A percentile compares a stretch with the other conserved stretches of the same genome.
These are phyloP conservation scores for Serendipita sp. DNA, from an alignment of 768 basidiomycete species.

Conservation along the genomic window DNA sequence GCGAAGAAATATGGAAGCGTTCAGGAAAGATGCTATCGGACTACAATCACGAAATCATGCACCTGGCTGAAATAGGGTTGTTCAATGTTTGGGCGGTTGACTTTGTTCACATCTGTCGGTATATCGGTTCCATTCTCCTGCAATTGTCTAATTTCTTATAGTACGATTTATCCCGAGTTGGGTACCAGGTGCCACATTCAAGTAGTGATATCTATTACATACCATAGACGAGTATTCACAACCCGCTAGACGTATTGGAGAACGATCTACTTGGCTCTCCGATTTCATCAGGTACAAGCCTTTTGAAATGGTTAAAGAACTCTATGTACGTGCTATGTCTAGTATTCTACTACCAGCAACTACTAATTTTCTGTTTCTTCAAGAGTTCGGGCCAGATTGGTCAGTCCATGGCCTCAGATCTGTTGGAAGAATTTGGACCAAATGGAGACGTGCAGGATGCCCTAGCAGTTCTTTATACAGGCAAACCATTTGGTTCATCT, in stretches of 20 bases:
- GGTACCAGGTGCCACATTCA: not conserved
- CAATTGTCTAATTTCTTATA: not conserved
- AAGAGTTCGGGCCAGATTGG: not conserved
- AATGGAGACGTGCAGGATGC: not conserved
- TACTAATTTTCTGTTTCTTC: not conserved
- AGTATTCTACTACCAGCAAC: not conserved
- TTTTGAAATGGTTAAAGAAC: not conserved
- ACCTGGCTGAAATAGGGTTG: not conserved
- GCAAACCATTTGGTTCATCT: not conserved
- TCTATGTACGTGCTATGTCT: not conserved
- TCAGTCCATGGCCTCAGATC: not conserved
- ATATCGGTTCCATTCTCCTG: not conserved
- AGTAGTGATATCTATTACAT: not conserved
- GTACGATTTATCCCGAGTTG: slow-evolving; percentile 5
- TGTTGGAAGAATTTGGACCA: not conserved
- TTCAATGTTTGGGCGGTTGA: not conserved
- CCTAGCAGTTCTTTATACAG: not conserved
- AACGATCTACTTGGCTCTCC: not conserved
- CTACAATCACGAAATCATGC: not conserved
- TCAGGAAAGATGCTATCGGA: not conserved
- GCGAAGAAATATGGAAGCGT: not conserved
- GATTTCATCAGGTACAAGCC: not conserved
- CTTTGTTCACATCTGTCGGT: not conserved
- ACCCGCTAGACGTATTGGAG: not conserved
- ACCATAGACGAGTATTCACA: not conserved